Evolutionary conservation across 768 basidiomycete species (phyloP).

Genomic region (Phlebiopsis gigantea): DNA sequence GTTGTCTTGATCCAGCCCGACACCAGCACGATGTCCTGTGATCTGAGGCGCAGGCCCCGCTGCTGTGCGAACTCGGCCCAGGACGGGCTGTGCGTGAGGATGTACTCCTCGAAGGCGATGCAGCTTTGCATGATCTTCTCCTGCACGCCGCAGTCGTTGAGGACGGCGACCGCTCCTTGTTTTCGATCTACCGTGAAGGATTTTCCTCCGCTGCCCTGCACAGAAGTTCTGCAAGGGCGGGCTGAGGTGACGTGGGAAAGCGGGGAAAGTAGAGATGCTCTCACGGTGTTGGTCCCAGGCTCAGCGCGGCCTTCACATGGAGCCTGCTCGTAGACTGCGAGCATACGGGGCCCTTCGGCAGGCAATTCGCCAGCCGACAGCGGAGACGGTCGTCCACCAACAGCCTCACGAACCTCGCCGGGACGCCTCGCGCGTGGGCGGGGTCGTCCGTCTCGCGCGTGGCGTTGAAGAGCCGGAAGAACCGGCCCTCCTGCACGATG

Average conservation of each 20-base stretch:
- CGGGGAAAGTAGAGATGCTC: background rate
- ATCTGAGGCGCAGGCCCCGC: background rate
- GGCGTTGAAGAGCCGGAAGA: background rate
- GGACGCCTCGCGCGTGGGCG: background rate
- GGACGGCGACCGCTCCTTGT: background rate
- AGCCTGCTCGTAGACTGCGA: background rate
- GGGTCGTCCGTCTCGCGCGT: background rate
- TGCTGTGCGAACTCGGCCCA: slow-evolving; percentile 13
- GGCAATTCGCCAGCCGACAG: background rate
- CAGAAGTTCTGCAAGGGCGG: too few relatives aligned
- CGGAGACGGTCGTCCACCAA: background rate
- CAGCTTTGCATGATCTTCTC: background rate
- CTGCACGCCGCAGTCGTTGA: background rate
- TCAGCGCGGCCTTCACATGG: background rate
- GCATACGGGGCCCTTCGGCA: background rate
- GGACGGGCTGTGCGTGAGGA: slow-evolving; percentile 1
- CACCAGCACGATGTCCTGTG: slow-evolving; percentile 13
- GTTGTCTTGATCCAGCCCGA: slow-evolving; percentile 14
- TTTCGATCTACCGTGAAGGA: too few relatives aligned
- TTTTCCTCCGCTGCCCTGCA: too few relatives aligned
- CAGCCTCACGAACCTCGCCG: background rate
- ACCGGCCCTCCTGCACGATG: background rate
- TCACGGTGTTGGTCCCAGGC: background rate
- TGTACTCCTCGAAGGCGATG: slow-evolving; percentile 1
- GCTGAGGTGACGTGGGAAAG: background rate